Conservation (phyloP, 1,284 basidiomycete species). For the Microbotryomycetes sp. region DNA sequence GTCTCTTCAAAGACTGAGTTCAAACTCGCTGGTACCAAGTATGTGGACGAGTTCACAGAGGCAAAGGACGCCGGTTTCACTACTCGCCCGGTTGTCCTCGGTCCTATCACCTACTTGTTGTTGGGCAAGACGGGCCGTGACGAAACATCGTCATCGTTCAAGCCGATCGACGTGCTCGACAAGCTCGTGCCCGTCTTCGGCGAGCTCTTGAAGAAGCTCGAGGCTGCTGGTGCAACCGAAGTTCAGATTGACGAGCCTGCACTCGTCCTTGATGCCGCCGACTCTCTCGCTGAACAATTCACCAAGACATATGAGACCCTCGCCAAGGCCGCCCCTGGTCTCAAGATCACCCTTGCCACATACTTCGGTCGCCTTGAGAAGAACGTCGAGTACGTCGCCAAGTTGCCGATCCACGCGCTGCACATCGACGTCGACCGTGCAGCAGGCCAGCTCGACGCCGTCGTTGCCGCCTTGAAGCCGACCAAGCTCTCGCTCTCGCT, state of each 20-base stretch:
- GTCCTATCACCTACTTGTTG: constrained; percentile 90
- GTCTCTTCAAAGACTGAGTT: constrained; percentile 86
- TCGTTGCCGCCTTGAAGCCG: constrained; percentile 73
- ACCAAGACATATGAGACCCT: constrained; percentile 74
- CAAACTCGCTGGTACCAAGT: constrained; percentile 84
- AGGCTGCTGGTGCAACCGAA: constrained; percentile 83
- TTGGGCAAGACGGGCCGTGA: constrained; percentile 89
- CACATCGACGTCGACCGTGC: constrained; percentile 93
- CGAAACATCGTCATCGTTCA: constrained; percentile 67
- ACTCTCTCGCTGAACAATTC: constrained; percentile 73
- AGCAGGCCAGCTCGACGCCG: constrained; percentile 77
- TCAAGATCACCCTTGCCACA: constrained; percentile 80
- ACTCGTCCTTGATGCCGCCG: constrained; percentile 84
- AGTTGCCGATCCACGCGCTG: constrained; percentile 87
- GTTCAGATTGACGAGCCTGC: constrained; percentile 98
- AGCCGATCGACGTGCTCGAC: constrained; percentile 81
- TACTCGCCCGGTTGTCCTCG: constrained; percentile 93
- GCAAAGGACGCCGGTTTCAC: constrained; percentile 81
- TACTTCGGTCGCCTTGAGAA: constrained; percentile 92
- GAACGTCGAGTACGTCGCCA: constrained; percentile 81
- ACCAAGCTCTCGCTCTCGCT: constrained; percentile 81
- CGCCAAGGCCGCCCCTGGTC: constrained; percentile 58
- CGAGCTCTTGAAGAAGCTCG: constrained; percentile 83
- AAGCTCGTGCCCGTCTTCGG: constrained; percentile 90
- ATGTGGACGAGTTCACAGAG: constrained; percentile 89